phyloP scores from a whole-genome alignment of 1,139 yeast species.

The Keqinozyma sinolaborantium region DNA sequence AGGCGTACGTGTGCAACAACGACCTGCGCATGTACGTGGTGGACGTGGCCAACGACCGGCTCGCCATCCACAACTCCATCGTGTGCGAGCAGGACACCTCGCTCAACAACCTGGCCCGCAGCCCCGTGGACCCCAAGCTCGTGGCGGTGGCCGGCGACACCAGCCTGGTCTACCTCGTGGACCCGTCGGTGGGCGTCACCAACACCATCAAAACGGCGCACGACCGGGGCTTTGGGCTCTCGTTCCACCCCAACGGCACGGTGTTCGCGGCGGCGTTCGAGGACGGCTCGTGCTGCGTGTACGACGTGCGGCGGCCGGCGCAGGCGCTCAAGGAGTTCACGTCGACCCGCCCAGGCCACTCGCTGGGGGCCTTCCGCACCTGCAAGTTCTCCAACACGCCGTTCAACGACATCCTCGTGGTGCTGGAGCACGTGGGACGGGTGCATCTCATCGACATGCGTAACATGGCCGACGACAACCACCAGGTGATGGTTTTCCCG shows the following conservation, averaged over 20 bases:
- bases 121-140: conserved; percentile 26
- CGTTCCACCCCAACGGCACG: conserved; percentile 70
- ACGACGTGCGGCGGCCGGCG: conserved; percentile 64
- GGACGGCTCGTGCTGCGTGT: conserved; percentile 75
- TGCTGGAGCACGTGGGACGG: conserved; percentile 83
- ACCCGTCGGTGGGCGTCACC: conserved; percentile 18
- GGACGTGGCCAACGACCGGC: conserved; percentile 50
- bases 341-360: conserved; percentile 62
- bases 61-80: conserved; percentile 26
- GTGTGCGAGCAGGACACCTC: conserved; percentile 38
- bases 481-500: conserved; percentile 66
- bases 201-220: conserved; percentile 50
- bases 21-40: conserved; percentile 69
- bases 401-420: conserved; percentile 68
- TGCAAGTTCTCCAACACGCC: conserved; percentile 67
- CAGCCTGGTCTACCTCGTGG: conserved; percentile 33
- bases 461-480: conserved; percentile 53
- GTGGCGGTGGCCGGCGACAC: conserved; percentile 43
- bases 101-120: conserved; percentile 35
- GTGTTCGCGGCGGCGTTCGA: conserved; percentile 81
- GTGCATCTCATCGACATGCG: conserved; percentile 81
- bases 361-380: conserved; percentile 58
- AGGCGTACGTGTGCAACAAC: conserved; percentile 75
- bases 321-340: conserved; percentile 51
- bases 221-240: conserved; percentile 80